A percentile compares a stretch with the other conserved stretches of the same genome.
phyloP scores from a whole-genome alignment of 2,329 filamentous ascomycete species.

The Dichotomopilus funicola region DNA sequence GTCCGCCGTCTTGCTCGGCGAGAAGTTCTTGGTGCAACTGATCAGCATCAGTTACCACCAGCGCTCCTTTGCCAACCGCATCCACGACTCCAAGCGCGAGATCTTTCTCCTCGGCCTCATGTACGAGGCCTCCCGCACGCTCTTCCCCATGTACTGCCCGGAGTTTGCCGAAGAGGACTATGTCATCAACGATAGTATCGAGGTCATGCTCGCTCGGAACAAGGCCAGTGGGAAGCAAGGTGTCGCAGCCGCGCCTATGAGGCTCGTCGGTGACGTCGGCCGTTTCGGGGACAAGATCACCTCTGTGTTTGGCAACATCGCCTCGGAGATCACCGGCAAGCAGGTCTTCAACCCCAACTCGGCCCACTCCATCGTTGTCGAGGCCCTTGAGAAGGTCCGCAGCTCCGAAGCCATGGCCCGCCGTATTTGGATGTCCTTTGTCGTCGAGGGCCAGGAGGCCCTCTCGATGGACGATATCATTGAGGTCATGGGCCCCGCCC shows the following conservation, averaged over 20 bases:
- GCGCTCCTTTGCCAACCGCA: conserved; percentile 72
- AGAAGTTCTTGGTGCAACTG: conserved; percentile 73
- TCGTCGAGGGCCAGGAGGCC: conserved; percentile 77
- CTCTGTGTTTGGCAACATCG: conserved; percentile 85
- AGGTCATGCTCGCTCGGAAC: conserved; percentile 57
- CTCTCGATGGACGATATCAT: conserved; percentile 74
- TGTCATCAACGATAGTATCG: conserved; percentile 78
- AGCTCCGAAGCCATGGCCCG: conserved; percentile 89
- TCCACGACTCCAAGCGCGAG: conserved; percentile 85
- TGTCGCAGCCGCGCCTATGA: conserved; percentile 69
- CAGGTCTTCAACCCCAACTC: conserved; percentile 90
- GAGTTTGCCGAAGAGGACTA: conserved; percentile 92
- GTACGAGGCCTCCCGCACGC: conserved; percentile 78
- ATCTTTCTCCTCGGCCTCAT: conserved; percentile 75
- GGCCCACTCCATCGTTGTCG: conserved; percentile 80
- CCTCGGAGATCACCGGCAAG: conserved; percentile 91
- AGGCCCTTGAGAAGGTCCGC: conserved; percentile 76
- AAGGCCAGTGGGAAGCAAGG: conserved; percentile 36
- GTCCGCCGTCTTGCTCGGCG: conserved; percentile 64
- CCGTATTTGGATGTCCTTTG: conserved; percentile 97
- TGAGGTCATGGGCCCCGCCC: conserved; percentile 75
- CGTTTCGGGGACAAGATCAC: conserved; percentile 90
- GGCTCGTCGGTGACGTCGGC: conserved; percentile 68
- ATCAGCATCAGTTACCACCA: conserved; percentile 83
- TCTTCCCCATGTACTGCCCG: conserved; percentile 87